Evolutionary conservation across 768 basidiomycete species (phyloP).

Genomic region (Boletus reticulatus): DNA sequence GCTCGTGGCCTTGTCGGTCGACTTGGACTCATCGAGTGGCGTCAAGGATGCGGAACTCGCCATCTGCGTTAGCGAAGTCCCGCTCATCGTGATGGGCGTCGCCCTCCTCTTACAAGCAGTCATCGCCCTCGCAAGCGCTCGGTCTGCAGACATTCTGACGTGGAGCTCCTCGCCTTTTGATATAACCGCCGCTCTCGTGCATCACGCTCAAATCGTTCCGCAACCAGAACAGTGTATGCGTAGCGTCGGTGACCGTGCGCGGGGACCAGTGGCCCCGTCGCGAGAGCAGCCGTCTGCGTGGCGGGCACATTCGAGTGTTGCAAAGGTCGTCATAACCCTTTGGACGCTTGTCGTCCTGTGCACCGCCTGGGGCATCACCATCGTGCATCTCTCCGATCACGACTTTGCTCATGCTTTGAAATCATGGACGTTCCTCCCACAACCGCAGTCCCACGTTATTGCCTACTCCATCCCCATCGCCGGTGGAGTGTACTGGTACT

Average conservation of each 20-base stretch:
- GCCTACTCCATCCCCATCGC: slow-evolving; percentile 23
- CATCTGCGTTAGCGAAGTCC: slow-evolving; percentile 24
- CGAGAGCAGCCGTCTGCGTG: slow-evolving; percentile 27
- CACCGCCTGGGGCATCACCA: slow-evolving; percentile 21
- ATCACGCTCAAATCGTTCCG: slow-evolving; percentile 21
- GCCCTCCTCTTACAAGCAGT: slow-evolving; percentile 22
- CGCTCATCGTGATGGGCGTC: slow-evolving; percentile 28
- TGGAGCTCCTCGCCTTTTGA: slow-evolving; percentile 35
- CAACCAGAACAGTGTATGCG: slow-evolving; percentile 26
- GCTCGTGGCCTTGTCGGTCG: slow-evolving; percentile 21
- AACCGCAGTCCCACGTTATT: slow-evolving; percentile 13
- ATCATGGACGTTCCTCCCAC: slow-evolving; percentile 30
- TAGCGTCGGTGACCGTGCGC: slow-evolving; percentile 10
- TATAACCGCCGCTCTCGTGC: slow-evolving; percentile 29
- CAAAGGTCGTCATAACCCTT: slow-evolving; percentile 21
- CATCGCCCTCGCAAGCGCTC: slow-evolving; percentile 23
- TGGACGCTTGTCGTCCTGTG: slow-evolving; percentile 24
- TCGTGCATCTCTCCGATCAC: slow-evolving; percentile 5
- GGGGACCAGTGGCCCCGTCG: slow-evolving; percentile 14
- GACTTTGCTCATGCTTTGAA: neutral
- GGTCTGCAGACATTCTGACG: slow-evolving; percentile 25
- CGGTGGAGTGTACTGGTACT: slow-evolving; percentile 18
- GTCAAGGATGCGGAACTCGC: neutral
- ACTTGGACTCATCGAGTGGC: slow-evolving; percentile 15
- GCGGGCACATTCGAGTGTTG: slow-evolving; percentile 24